Percentiles rank a stretch among this genome's conserved stretches.
Evolutionary conservation across 1,139 yeast species (phyloP).

Genomic region (Taphrina pruni): DNA sequence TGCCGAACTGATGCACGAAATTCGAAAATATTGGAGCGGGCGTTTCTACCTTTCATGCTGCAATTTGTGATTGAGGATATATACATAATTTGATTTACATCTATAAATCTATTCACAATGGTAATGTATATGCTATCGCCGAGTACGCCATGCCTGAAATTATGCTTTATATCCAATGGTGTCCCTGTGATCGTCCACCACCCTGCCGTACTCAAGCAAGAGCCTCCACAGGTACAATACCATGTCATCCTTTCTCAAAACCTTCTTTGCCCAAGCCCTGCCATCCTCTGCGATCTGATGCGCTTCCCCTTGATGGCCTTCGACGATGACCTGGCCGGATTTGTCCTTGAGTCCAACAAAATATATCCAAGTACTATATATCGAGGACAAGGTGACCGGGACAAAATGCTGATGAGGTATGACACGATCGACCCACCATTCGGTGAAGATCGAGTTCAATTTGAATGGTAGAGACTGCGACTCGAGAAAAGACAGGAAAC

Average conservation of each 20-base stretch:
- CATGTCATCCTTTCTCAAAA: conserved; percentile 46
- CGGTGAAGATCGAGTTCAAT: conserved; percentile 45
- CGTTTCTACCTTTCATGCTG: background rate
- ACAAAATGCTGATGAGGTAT: conserved; percentile 47
- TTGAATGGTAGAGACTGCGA: conserved; percentile 45
- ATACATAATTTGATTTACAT: too few species aligned
- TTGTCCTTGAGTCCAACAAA: conserved; percentile 23
- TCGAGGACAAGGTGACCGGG: conserved; percentile 45
- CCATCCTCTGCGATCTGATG: conserved; percentile 45
- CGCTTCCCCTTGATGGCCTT: conserved; percentile 44
- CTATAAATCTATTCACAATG: background rate
- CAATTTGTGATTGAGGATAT: background rate
- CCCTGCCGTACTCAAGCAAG: conserved; percentile 47
- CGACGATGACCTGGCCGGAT: conserved; percentile 27
- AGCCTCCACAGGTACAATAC: conserved; percentile 45
- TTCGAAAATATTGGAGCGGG: too few species aligned
- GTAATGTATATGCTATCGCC: background rate
- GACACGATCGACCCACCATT: conserved; percentile 47
- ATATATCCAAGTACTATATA: conserved; percentile 42
- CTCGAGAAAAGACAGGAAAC: conserved; percentile 45
- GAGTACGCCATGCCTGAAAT: background rate
- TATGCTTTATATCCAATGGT: conserved; percentile 41
- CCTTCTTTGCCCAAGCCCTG: conserved; percentile 42
- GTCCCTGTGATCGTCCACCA: conserved; percentile 47
- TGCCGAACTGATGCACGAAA: background rate